Evolutionary conservation across 352 stramenopile genomes (phyloP), one percentile per base, ranked within the genome.

Genomic region (Phytophthora citrophthora): DNA sequence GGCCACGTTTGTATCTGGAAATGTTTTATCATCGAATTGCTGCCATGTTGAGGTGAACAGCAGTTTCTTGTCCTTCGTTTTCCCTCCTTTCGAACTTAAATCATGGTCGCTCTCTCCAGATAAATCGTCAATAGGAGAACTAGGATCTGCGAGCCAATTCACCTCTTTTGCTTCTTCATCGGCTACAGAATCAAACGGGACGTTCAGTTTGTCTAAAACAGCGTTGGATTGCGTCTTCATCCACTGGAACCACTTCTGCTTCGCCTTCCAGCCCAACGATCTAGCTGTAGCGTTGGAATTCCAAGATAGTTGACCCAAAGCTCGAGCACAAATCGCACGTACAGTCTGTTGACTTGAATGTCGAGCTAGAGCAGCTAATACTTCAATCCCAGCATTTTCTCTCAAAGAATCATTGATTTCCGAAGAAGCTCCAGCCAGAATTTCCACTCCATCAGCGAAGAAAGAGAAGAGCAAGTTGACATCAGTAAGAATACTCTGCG

Each of bases 381-480:
- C 72, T 55, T 92, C 81, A 18, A 94, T 86, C 5, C 78, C 86
- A 11, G 72, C 83, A 44, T 91, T 87, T 12, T 70, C 57, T 8
- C 82, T 78, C 9, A 94, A 52, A 9, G 70, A 63, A 39, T 79
- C 69, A 60, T 93, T 94, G 26, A 68, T 74, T 6, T 72, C 51
- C 4, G 51, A 23, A 0, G 77, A 86, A 5, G 79, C 65, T 8
- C 86, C 86, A 13, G 80, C 76, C 3, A 93, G 49, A 9, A 88
- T 73, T 11, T 60, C 71, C 26, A 94, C 53, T 1, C 86, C 86
- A 20, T 91, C 70, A 2, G 77, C 64, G 27, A 93, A 93, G 64
- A 94, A 94, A 0, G 47, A 55, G 40, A 94, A 89, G 8, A 94
- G 50, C 51, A 79, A 54, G 16, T 90, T 74, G 13, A 88, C 83